These are phyloP conservation scores for Sphagnurus paluster DNA, from an alignment of 1,284 basidiomycete species.

Conservation along the genomic window DNA sequence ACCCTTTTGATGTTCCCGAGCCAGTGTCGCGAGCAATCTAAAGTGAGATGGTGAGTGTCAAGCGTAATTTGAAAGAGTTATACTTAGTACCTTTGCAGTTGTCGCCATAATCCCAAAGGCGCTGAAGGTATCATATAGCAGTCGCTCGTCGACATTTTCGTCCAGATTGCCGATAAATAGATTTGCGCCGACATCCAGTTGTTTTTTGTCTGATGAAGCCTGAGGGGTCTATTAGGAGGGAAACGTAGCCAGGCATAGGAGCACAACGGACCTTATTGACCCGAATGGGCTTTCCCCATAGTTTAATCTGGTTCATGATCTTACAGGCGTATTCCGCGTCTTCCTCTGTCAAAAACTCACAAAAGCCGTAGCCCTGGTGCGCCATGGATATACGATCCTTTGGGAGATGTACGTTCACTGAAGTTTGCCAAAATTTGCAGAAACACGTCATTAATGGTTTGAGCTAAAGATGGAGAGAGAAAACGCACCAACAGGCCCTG, in stretches of 20 bases:
- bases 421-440: slow-evolving; percentile 3
- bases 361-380: slow-evolving; percentile 99
- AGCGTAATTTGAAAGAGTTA: neutral
- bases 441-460: neutral
- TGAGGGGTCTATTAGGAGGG: too few relatives aligned
- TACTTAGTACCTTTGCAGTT: slow-evolving; percentile 82
- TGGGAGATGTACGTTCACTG: slow-evolving; percentile 98
- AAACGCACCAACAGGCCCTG: slow-evolving; percentile 89
- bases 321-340: slow-evolving; percentile 99
- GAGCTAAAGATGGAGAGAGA: slow-evolving; percentile 1
- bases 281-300: slow-evolving; percentile 97
- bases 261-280: slow-evolving; percentile 86
- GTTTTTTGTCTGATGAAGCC: slow-evolving; percentile 96
- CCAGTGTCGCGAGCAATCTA: slow-evolving; percentile 90
- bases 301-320: slow-evolving; percentile 99
- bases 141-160: slow-evolving; percentile 89
- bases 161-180: slow-evolving; percentile 96
- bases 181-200: slow-evolving; percentile 97
- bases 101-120: slow-evolving; percentile 94
- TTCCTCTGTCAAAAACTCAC: slow-evolving; percentile 97
- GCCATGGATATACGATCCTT: slow-evolving; percentile 98
- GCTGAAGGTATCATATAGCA: slow-evolving; percentile 93
- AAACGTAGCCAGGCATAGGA: neutral
- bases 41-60: slow-evolving; percentile 7
- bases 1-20: slow-evolving; percentile 88